Base-by-base conservation (phyloP, 2,329 filamentous ascomycete species). In the Bipolaris gigantea region DNA sequence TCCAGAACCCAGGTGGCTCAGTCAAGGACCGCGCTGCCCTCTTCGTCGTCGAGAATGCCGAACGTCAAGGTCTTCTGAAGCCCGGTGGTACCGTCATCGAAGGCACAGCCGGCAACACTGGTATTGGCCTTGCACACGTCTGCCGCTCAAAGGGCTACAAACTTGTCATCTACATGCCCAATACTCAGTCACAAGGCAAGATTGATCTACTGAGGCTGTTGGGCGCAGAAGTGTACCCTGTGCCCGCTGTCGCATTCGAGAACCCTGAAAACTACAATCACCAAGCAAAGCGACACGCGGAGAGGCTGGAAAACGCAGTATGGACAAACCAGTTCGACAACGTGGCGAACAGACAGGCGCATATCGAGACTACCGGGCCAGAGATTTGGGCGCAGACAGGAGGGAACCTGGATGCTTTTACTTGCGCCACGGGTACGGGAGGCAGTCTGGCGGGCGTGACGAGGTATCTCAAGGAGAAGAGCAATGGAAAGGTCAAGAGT, bases 271-370 rank as follows among this genome's bases (percentile, higher is more conserved):
- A 99, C 79, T 99, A 97, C 82, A 99, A 99, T 79, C 93, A 97
- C 78, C 93, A 96, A 80, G 94, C 94, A 4, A 84, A 83, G 55
- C 81, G 93, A 38, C 93, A 97, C 76, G 94, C 94, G n/a, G 92
- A 94, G 73, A 75, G 81, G 2, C 77, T 95, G 44, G 87, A 90
- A 15, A 94, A 94, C 67, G 92, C 93, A 8, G 92, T 97, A 13
- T 99, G 94, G 94, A 99, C 94, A 40, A 95, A 99, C 77, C 94
- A 99, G 78, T 99, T 99, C 77, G 94, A 99, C 75, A 99, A 99
- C 79, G 86, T 83, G 48, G 94, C 94, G 48, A 99, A 99, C 77
- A 84, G 94, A 48, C 87, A 89, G 69, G 94, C 94, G 43, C 94
- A 99, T 74, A 88, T 97, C 65, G 93, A 97, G 80, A 97, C 93